Base-by-base conservation (phyloP, 2,329 filamentous ascomycete species). In the Xylaria digitata region DNA sequence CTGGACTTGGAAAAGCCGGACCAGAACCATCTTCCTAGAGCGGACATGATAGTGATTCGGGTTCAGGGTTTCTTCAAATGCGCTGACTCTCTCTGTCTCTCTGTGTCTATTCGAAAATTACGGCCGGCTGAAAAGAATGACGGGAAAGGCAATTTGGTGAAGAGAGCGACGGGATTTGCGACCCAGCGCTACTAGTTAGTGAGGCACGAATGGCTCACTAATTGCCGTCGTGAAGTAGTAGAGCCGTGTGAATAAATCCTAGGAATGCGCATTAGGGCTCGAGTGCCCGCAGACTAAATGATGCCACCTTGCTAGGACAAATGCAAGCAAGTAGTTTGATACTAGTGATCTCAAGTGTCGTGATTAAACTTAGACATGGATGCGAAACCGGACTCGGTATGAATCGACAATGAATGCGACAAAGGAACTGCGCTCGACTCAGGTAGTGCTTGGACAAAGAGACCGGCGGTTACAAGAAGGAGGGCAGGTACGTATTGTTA, bases 11-110 rank as follows among this genome's bases (percentile, higher is more conserved):
- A 53, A 30, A 59, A 34, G n/a, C 42, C 17, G 23, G 64, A 53
- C 7, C 58, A 58, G 23, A 69, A 62, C 70, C 66, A 73, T 52
- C 58, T 63, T 9, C n/a, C 26, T 8, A 48, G 65, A 42, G 49
- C 34, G 43, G 61, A 55, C 73, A 75, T 74, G 40, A 54, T 63
- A 52, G 21, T 34, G n/a, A 26, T 30, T 11, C 3, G 26, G n/a
- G 15, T 23, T 30, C 48, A 21, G 34, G 52, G 9, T 37, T 45
- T 43, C 11, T 49, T n/a, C 15, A 8, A 23, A 40, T n/a, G 21
- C 21, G 32, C 37, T 4, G 6, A 23, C n/a, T n/a, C n/a, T n/a
- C n/a, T n/a, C n/a, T n/a, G n/a, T n/a, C n/a, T n/a, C 40, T 43
- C 2, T 52, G 11, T 55, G 23, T 37, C 19, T 30, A n/a, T 45